These are phyloP conservation scores for Cryptococcus hybrid DNA, from an alignment of 1,284 basidiomycete genomes.

Conservation along the genomic window DNA sequence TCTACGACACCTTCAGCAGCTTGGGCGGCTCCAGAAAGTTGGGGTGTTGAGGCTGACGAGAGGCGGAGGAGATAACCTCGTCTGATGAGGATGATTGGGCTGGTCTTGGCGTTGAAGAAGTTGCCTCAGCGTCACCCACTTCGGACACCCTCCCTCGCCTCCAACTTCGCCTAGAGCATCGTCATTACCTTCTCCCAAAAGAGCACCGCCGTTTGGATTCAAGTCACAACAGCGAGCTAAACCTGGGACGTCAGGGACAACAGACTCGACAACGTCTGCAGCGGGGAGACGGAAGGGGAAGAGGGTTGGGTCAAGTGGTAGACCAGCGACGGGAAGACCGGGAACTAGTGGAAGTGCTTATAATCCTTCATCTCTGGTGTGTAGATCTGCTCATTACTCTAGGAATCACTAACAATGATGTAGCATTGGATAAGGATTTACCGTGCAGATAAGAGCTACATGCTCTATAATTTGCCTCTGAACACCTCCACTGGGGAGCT, in stretches of 20 bases:
- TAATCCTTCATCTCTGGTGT: constrained; percentile 12
- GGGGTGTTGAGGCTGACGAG: constrained; percentile 56
- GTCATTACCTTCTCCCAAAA: constrained; percentile 5
- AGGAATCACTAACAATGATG: constrained; percentile 6
- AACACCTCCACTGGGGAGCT: constrained; percentile 70
- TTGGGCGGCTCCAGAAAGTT: constrained; percentile 57
- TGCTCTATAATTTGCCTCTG: constrained; percentile 65
- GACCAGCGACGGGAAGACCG: constrained; percentile 25
- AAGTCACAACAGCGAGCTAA: constrained; percentile 17
- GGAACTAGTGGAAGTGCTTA: constrained; percentile 22
- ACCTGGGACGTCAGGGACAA: constrained; percentile 2
- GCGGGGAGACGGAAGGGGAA: constrained; percentile 20
- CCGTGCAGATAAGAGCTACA: constrained; percentile 69
- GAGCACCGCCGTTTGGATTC: constrained; percentile 40
- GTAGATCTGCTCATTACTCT: no score
- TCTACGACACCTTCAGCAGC: constrained; percentile 24
- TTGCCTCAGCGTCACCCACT: not conserved
- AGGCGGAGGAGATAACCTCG: constrained; percentile 24
- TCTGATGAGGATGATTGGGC: constrained; percentile 37
- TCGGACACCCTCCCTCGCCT: not conserved
- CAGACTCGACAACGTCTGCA: constrained; percentile 21
- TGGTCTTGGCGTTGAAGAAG: constrained; percentile 20
- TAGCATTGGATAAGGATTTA: constrained; percentile 68
- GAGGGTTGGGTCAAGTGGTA: constrained; percentile 14
- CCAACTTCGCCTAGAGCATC: not conserved